Evolutionary conservation across 2,329 filamentous ascomycete species (phyloP), one percentile per base, ranked within the genome.

Genomic region (Gaeumannomyces sp.): DNA sequence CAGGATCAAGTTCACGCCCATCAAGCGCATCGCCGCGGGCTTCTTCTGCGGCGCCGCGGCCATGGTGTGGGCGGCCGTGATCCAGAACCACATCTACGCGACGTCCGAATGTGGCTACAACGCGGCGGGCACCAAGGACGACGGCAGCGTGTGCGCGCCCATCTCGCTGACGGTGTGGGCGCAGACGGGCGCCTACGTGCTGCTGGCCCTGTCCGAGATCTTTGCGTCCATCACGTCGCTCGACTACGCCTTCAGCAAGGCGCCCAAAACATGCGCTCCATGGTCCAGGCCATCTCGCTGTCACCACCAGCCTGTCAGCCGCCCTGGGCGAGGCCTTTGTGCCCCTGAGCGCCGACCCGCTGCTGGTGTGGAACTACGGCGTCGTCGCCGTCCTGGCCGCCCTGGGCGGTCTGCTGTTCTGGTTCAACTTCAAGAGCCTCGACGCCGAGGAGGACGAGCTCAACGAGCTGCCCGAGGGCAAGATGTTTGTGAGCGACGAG

Each of bases 171-270:
- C 85, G 69, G 88, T 92, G 60, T 86, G 83, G 83, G 80, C 80
- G 2, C 83, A 85, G 74, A 79, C 75, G 28, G 74, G 84, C 14
- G 79, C 82, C 27, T 82, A 83, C 71, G 77, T 83, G 68, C 70
- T 85, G 31, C 79, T 81, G 31, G 82, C 81, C 67, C 72, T 83
- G 4, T 79, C 81, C 11, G 82, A 85, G 74, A 81, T 84, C 64
- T 80, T 84, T 69, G 79, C 81, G 68, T 83, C 83, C 71, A 81
- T 84, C 66, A 83, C 82, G 22, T 87, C 86, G 1, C 85, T 90
- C 68, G 90, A 92, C 88, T 92, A 91, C 68, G 90, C 90, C 45
- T 93, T 87, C 78, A 88, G 87, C 73, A 91, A 92, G 76, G 89
- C 89, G 0, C 90, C 90, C 31, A 85, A 84, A 92, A 92, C 79